These are phyloP conservation scores for Trichoderma sp. DNA, from an alignment of 2,329 filamentous ascomycete genomes.

Conservation along the genomic window DNA sequence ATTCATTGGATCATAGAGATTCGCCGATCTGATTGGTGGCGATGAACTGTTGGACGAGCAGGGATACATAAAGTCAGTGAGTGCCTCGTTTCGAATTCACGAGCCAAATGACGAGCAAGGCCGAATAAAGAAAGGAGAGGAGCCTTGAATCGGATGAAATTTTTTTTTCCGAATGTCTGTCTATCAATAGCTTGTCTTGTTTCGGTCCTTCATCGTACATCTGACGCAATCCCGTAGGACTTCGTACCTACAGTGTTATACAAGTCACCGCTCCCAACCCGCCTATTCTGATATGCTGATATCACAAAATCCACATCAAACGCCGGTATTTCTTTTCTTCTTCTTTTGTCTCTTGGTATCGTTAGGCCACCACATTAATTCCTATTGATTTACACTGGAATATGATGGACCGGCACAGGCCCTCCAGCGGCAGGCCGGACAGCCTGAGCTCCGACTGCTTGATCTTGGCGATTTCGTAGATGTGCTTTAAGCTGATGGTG, in stretches of 20 bases:
- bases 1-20: not conserved
- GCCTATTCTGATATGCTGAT: not conserved
- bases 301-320: not conserved
- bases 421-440: slow-evolving; percentile 67
- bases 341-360: not conserved
- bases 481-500: slow-evolving; percentile 84
- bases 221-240: not conserved
- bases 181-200: slow-evolving; percentile 2
- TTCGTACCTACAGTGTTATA: slow-evolving; percentile 15
- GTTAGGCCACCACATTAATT: slow-evolving; percentile 63
- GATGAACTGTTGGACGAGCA: not conserved
- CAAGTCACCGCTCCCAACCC: not conserved
- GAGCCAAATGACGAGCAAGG: not conserved
- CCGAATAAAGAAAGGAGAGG: not conserved
- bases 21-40: not conserved
- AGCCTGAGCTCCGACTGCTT: slow-evolving; percentile 77
- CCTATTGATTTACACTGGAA: slow-evolving; percentile 73
- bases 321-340: not conserved
- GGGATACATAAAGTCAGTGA: not conserved
- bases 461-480: slow-evolving; percentile 97
- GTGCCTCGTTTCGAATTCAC: not conserved
- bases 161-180: not conserved
- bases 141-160: not conserved
- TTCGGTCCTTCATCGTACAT: slow-evolving; percentile 4
- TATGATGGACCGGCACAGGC: slow-evolving; percentile 70